These are phyloP conservation scores for Leishmania tarentolae DNA, from an alignment of 208 protist genomes.

Conservation along the genomic window DNA sequence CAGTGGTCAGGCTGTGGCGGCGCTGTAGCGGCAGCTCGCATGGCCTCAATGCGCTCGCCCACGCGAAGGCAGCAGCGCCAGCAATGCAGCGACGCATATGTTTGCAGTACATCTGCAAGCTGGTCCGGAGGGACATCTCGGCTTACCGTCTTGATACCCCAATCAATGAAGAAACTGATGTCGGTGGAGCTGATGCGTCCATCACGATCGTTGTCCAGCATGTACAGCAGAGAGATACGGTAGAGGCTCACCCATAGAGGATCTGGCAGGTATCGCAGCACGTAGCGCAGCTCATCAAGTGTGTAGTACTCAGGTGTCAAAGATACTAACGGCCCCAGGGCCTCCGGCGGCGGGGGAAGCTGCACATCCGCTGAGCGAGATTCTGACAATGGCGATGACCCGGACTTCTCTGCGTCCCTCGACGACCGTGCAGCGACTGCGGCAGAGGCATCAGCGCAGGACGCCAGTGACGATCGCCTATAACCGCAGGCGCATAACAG, in stretches of 20 bases:
- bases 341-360: conserved; percentile 23
- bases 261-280: conserved; percentile 53
- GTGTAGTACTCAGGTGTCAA: conserved; percentile 52
- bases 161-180: conserved; percentile 60
- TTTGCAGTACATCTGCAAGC: conserved; percentile 59
- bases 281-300: conserved; percentile 53
- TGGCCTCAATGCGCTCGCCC: conserved; percentile 21
- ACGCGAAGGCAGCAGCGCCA: conserved; percentile 52
- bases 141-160: conserved; percentile 49
- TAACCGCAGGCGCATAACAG: conserved; percentile 37
- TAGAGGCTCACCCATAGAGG: conserved; percentile 57
- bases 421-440: neutral
- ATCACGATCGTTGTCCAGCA: conserved; percentile 69
- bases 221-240: conserved; percentile 62
- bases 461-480: conserved; percentile 1
- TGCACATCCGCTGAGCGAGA: neutral
- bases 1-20: neutral
- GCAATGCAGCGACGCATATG: conserved; percentile 53
- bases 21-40: conserved; percentile 1
- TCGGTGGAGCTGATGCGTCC: conserved; percentile 53
- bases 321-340: conserved; percentile 36
- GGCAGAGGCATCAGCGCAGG: neutral
- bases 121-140: conserved; percentile 40
- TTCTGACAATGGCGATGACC: neutral
- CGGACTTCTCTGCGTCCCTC: neutral